Base-by-base conservation (phyloP, 2,329 filamentous ascomycete species). In the Diaporthe sp. region DNA sequence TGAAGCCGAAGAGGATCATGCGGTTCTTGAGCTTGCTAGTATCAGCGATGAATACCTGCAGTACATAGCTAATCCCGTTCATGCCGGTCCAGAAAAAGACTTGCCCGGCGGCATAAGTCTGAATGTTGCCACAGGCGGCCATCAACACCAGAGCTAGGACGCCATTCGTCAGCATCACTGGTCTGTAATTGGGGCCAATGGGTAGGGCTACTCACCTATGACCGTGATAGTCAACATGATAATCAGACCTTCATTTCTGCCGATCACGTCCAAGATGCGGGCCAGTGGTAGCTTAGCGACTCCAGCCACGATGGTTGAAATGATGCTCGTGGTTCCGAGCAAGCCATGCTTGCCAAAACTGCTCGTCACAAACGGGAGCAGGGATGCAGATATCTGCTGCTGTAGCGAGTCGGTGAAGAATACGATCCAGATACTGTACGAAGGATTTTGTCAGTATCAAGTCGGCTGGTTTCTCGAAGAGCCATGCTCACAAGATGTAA, bases 401-500 rank as follows among this genome's bases (percentile, higher is more conserved):
- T 74, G 72, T 13, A 71, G 31, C n/a, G 72, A 74, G 55, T 74
- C 72, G 25, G 72, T 74, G 53, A 74, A 74, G 17, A 57, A 68
- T 1, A 74, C 53, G 3, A 74, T 22, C 72, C 72, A 74, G 15
- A 74, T 71, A 12, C 71, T 73, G n/a, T 47, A 13, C 20, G 28
- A 10, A 8, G 28, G 34, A 65, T 2, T 20, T n/a, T 13, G 12
- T 73, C 17, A 73, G 34, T 63, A 25, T 53, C 20, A 31, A 4
- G 44, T 31, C 2, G 13, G 4, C 1, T 22, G 20, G 20, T 12
- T n/a, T n/a, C 7, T 28, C 9, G 44, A 9, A 28, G 17, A 4
- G 25, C 31, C 8, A 12, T 17, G 28, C 86, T 80, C 81, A 88
- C 87, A 87, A 80, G 51, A 80, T 65, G 75, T 88, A 89, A 51